Evolutionary conservation across 345 rosid genomes (phyloP), one percentile per base, ranked within the genome.

Genomic region (Cardamine resedifolia): DNA sequence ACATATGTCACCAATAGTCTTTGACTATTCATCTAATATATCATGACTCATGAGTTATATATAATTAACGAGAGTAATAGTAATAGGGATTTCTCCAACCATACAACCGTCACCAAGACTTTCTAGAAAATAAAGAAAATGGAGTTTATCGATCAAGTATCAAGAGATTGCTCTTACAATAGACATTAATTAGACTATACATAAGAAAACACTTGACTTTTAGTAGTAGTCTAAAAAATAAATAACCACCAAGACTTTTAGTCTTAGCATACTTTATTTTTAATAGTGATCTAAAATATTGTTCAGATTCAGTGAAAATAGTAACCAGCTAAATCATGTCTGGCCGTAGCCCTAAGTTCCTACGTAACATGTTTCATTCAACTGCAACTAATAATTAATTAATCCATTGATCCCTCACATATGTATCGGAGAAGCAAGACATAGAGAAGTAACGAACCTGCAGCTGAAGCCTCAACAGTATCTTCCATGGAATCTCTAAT

Each of bases 401-500:
- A n/a, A 26, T 15, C 16, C 1, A n/a, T 49, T 7, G 23, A 33
- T 33, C 27, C 12, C 7, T 64, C 7, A 11, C 18, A 30, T 30
- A 10, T n/a, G n/a, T 2, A 51, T 14, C 6, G 4, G 41, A 26
- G 26, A 24, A 64, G 49, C 56, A 57, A 73, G 30, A 73, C n/a
- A 56, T 18, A 58, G 31, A 49, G 23, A 66, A 26, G 23, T 30
- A 43, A 41, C 24, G 38, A 72, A 78, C 80, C 84, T 78, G 78
- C 75, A 74, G 64, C 69, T 27, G 85, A 62, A n/a, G 82, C 82
- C 7, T 62, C 18, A 36, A 81, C 68, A 27, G 41, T 67, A 65
- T 79, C 80, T 19, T 41, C 44, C 15, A 20, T 7, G 49, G 82
- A 81, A 33, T 81, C 78, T 21, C 74, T 55, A 31, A 75, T 8